These are phyloP conservation scores for Paraconiothyrium sp. DNA, from an alignment of 2,329 filamentous ascomycete genomes.

Conservation along the genomic window DNA sequence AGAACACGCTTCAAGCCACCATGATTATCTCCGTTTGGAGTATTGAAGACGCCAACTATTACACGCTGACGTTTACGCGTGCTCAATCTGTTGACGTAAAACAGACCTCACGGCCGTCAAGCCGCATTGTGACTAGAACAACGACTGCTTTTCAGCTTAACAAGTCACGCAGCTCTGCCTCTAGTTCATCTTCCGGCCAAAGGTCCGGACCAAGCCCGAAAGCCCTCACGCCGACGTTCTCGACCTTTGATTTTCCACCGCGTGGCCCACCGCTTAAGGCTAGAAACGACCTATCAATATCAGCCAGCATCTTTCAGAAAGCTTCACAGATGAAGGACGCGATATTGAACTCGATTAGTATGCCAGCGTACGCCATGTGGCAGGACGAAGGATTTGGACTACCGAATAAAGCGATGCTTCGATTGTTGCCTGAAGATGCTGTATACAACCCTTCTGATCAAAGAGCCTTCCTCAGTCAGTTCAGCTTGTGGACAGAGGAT, in stretches of 20 bases:
- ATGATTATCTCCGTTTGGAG: constrained; percentile 82
- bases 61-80: constrained; percentile 78
- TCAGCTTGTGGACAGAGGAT: constrained; percentile 71
- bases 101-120: constrained; percentile 37
- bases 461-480: constrained; percentile 66
- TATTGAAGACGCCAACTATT: constrained; percentile 74
- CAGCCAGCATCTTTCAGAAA: constrained; percentile 76
- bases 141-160: constrained; percentile 43
- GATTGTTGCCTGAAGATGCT: constrained; percentile 51
- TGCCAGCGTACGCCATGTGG: constrained; percentile 82
- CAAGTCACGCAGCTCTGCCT: constrained; percentile 47
- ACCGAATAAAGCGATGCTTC: constrained; percentile 71
- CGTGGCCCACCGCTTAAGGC: constrained; percentile 69
- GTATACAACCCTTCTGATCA: constrained; percentile 49
- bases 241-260: constrained; percentile 70
- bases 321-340: constrained; percentile 80
- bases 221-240: constrained; percentile 63
- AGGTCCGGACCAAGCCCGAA: constrained; percentile 45
- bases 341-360: constrained; percentile 76
- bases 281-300: constrained; percentile 59
- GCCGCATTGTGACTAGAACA: constrained; percentile 55
- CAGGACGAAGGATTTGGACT: constrained; percentile 78
- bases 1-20: constrained; percentile 65
- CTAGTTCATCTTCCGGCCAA: constrained; percentile 52
- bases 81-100: constrained; percentile 45